Base-by-base conservation (phyloP, 2,329 filamentous ascomycete genomes). In the Emydomyces testavorans region DNA sequence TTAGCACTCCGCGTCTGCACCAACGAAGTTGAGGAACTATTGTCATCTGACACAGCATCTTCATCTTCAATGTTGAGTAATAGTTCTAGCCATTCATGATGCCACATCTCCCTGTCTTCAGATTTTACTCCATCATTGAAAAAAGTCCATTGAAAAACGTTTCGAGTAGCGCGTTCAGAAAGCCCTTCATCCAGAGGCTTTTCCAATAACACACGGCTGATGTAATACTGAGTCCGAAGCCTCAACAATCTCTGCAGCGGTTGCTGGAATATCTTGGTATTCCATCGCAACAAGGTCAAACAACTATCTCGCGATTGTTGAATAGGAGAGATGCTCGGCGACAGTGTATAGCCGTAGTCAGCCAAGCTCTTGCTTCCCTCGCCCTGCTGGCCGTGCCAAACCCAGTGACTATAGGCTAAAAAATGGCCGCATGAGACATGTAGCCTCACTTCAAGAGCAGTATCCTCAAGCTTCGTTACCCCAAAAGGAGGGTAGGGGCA, bases 321-420 rank as follows among this genome's bases (percentile, higher is more conserved):
- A 32, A 21, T 2, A 21, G 28, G 11, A 35, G 46, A 23, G 15
- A 46, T 46, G 24, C 4, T 46, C 16, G 16, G 26, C 26, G 38
- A 48, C 13, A n/a, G 13, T 42, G 46, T 35, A 13, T 36, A 23
- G 18, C 35, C 35, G 15, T 5, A 43, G 39, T 51, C 49, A 44
- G 43, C 44, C 15, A 46, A 31, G 29, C 28, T 4, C 20, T 21
- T 21, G 4, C 20, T 15, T 21, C 10, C 28, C 13, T 11, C 13
- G 28, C 20, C 18, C n/a, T 31, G 23, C 11, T 3, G 35, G 4
- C 34, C 39, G 15, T 38, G 45, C 49, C 49, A 51, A 21, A 48
- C 32, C 49, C 49, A 51, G 32, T 51, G 49, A 20, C 39, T 51
- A 32, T 51, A 51, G 20, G 6, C 11, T 35, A 51, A 44, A 34